Evolutionary conservation across 305 asterid species (phyloP), one percentile per base, ranked within the genome.

Genomic region (Fraxinus nigra): DNA sequence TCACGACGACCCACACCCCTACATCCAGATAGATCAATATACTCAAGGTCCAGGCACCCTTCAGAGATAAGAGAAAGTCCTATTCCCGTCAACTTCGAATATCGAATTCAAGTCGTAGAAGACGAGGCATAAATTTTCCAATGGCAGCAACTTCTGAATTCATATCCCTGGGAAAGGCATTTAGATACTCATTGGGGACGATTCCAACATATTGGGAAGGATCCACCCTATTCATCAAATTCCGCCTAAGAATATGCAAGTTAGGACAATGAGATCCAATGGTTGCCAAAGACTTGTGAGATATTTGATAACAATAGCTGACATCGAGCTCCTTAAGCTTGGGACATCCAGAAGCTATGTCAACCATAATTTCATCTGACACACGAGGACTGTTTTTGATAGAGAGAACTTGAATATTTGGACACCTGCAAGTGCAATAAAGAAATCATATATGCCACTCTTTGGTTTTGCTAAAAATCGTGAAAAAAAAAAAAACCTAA

Each of bases 131-230:
- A 24, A 59, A 90, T 87, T 90, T 91, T 37, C 92, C 90, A 84
- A 93, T 95, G 34, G 95, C 92, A 65, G 92, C 93, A 78, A 93
- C 95, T 79, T 95, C 98, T 20, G 88, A 85, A 83, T 95, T 92
- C 37, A 95, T 97, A 83, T 93, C 95, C 84, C 89, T 95, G 69
- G 98, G 97, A 54, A 91, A 89, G n/a, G 93, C 91, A 20, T 93
- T 67, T 20, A 93, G 87, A 85, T 95, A 95, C n/a, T 87, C 94
- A 5, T 28, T 35, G 10, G 94, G 98, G 77, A 93, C 93, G 22
- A 88, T 81, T 32, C 91, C 87, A 0, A 13, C 43, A 34, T 92
- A 94, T 80, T 88, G 94, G 65, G 97, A 90, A 81, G 92, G 90
- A 86, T 90, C 93, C 82, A 92, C 37, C 94, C 90, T 92, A 87